Base-by-base conservation (phyloP, 169 alveolate genomes). In the Miamiensis avidus region DNA sequence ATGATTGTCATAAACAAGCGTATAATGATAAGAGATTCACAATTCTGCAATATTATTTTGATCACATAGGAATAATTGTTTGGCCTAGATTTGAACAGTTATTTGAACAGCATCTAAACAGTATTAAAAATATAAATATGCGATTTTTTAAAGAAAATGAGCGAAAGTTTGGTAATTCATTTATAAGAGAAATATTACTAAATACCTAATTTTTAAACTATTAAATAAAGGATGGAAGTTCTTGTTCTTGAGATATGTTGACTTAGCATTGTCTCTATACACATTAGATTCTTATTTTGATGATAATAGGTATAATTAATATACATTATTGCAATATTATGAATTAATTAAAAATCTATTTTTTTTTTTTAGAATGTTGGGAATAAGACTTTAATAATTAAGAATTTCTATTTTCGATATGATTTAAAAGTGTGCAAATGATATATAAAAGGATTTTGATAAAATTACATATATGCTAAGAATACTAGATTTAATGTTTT, bases 21-120 rank as follows among this genome's bases (percentile, higher is more conserved):
- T 34, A 74, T 69, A 74, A 81, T 15, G 74, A 75, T 15, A 81
- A 77, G 65, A 69, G 75, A 64, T 75, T 65, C 0, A 32, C 31
- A 29, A 84, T 86, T 20, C 72, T 86, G n/a, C 76, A 86, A 64
- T 82, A 69, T 64, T 86, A 81, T 64, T 86, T 81, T 81, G 84
- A 81, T 74, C 75, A 86, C 65, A 84, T 86, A 25, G 81, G 76
- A 75, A 79, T 81, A 86, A 65, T 75, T 15, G 73, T 81, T 15
- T 86, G 90, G 90, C 90, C 90, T 25, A 82, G 84, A 65, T 86
- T 86, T 75, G 87, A 81, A 75, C 34, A 74, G 30, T 82, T 86
- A 0, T 86, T 81, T 69, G 90, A 86, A 34, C 75, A 78, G 30
- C 87, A 86, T n/a, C 34, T 82, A 0, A 25, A 81, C 32, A 74